Conservation (phyloP, 805 yeast genomes). For the Spathaspora passalidarum region DNA sequence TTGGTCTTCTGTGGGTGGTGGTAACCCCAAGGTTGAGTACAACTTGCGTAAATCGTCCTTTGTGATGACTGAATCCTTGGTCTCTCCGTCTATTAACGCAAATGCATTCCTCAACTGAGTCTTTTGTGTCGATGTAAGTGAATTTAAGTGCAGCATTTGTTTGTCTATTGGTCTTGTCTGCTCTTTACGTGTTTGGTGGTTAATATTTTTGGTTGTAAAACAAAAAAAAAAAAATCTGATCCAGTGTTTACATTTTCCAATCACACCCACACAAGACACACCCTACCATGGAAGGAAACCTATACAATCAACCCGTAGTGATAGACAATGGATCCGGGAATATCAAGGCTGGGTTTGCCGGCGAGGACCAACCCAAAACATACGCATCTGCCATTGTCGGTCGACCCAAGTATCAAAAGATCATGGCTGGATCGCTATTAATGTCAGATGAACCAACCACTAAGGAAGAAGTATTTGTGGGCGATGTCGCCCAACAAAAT, state of each 20-base stretch:
- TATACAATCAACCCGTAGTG: conserved; percentile 46
- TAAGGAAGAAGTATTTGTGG: conserved; percentile 61
- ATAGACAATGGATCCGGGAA: conserved; percentile 72
- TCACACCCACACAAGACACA: background rate
- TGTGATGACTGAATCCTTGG: conserved; percentile 64
- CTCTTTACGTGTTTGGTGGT: background rate
- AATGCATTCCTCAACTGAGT: conserved; percentile 70
- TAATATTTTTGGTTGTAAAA: background rate
- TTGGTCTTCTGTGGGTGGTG: conserved; percentile 39
- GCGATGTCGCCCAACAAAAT: conserved; percentile 67
- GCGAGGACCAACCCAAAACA: conserved; percentile 76
- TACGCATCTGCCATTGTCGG: conserved; percentile 70
- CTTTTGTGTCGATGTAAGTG: conserved; percentile 60
- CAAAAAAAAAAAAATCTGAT: background rate
- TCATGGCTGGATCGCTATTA: conserved; percentile 58
- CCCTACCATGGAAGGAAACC: conserved; percentile 10
- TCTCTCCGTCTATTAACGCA: conserved; percentile 74
- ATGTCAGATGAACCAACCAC: conserved; percentile 8
- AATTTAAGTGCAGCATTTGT: conserved; percentile 18
- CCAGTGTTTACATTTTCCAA: background rate
- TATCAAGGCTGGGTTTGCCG: conserved; percentile 89
- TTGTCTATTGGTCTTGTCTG: conserved; percentile 3
- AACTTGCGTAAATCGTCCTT: conserved; percentile 53
- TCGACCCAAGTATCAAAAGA: conserved; percentile 75
- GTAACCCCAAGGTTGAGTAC: conserved; percentile 51